These are phyloP conservation scores for Daldinia decipiens DNA, from an alignment of 495 filamentous ascomycete species.

Conservation along the genomic window DNA sequence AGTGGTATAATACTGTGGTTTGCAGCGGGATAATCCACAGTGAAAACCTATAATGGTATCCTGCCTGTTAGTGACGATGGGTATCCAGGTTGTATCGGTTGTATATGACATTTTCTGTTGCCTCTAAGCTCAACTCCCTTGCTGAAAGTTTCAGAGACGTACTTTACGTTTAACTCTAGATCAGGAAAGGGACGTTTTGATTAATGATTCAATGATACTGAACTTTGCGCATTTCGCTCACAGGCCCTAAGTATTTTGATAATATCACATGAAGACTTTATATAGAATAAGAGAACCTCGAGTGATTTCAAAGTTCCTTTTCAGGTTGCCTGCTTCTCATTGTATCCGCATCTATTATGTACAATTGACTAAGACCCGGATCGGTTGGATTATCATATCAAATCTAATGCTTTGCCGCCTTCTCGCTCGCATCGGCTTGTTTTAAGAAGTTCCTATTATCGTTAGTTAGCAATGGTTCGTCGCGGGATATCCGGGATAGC, in stretches of 20 bases:
- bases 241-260: neutral
- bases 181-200: neutral
- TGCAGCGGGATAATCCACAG: no score
- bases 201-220: neutral
- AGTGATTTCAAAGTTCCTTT: conserved; percentile 27
- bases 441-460: conserved; percentile 78
- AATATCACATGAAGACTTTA: conserved; percentile 19
- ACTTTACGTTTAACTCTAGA: neutral
- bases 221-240: neutral
- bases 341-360: conserved; percentile 47
- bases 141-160: neutral
- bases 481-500: conserved; percentile 46
- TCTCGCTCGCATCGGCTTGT: conserved; percentile 74
- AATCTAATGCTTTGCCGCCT: conserved; percentile 71
- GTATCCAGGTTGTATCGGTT: no score
- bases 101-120: no score
- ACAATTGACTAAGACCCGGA: conserved; percentile 43
- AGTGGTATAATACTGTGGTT: no score
- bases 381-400: conserved; percentile 24
- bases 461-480: conserved; percentile 51
- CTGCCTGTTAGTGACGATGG: no score
- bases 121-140: no score
- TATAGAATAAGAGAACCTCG: neutral
- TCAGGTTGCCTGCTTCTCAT: conserved; percentile 37
- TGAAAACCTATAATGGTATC: no score